Percentiles rank a stretch among this genome's conserved stretches.
phyloP scores from a whole-genome alignment of 352 stramenopile genomes.

The Albugo candida region DNA sequence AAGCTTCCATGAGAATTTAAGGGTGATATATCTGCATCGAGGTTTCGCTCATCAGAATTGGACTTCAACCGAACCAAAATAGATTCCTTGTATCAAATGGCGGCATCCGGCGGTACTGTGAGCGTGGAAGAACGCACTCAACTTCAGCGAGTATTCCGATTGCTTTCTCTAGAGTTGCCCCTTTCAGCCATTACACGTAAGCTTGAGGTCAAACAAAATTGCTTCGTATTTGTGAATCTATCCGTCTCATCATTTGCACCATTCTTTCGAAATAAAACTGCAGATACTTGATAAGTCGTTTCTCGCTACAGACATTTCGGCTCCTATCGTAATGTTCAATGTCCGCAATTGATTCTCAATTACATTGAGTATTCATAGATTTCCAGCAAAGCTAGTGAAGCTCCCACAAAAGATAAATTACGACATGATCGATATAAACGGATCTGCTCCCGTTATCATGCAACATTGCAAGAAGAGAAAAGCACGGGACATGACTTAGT shows the following conservation, averaged over 20 bases:
- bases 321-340: too few species aligned
- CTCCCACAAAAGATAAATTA: neutral
- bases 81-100: too few species aligned
- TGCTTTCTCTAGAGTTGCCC: slow-evolving; percentile 43
- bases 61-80: too few species aligned
- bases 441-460: slow-evolving; percentile 20
- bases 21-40: too few species aligned
- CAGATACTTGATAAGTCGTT: too few species aligned
- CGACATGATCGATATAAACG: slow-evolving; percentile 14
- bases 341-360: too few species aligned
- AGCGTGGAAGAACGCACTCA: slow-evolving; percentile 67
- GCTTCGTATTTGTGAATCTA: too few species aligned
- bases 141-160: slow-evolving; percentile 42
- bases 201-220: slow-evolving; percentile 17
- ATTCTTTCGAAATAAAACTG: too few species aligned
- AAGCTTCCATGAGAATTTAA: too few species aligned
- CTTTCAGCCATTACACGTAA: slow-evolving; percentile 37
- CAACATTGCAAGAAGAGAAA: slow-evolving; percentile 33
- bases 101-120: neutral
- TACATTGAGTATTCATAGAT: neutral
- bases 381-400: neutral
- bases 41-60: too few species aligned
- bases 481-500: slow-evolving; percentile 34
- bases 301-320: too few species aligned
- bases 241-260: too few species aligned